Conservation (phyloP, 176 grass and related monocot genomes). For the Oryza australiensis region DNA sequence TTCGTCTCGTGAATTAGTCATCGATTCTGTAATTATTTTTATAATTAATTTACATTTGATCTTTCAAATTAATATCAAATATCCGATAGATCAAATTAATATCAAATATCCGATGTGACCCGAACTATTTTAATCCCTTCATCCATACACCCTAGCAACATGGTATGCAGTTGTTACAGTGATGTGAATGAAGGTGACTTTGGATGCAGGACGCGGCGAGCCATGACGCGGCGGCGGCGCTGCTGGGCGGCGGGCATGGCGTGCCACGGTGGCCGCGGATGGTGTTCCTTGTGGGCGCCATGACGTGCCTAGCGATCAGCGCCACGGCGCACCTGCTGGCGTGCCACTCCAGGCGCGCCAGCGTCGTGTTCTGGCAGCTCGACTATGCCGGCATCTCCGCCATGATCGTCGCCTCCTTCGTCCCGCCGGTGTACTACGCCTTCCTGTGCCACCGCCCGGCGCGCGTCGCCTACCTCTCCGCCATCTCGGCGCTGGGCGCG, state of each 20-base stretch:
- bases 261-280: constrained; percentile 81
- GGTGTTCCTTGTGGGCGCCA: constrained; percentile 79
- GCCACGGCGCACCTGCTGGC: constrained; percentile 77
- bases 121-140: no score
- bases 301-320: constrained; percentile 81
- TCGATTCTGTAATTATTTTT: no score
- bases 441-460: constrained; percentile 72
- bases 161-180: not conserved
- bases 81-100: no score
- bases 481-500: constrained; percentile 68
- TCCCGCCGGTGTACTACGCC: constrained; percentile 85
- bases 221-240: not conserved
- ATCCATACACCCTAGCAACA: no score
- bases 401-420: constrained; percentile 96
- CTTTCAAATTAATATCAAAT: no score
- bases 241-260: not conserved
- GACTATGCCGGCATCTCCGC: constrained; percentile 94
- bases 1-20: no score
- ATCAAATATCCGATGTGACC: no score
- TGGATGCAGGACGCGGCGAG: constrained; percentile 26
- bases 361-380: constrained; percentile 69
- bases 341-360: constrained; percentile 77
- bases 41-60: no score
- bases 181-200: not conserved
- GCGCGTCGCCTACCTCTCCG: constrained; percentile 61